A percentile compares a stretch with the other conserved stretches of the same genome.
phyloP scores from a whole-genome alignment of 2,329 filamentous ascomycete species.

The Colletotrichum coccodes region DNA sequence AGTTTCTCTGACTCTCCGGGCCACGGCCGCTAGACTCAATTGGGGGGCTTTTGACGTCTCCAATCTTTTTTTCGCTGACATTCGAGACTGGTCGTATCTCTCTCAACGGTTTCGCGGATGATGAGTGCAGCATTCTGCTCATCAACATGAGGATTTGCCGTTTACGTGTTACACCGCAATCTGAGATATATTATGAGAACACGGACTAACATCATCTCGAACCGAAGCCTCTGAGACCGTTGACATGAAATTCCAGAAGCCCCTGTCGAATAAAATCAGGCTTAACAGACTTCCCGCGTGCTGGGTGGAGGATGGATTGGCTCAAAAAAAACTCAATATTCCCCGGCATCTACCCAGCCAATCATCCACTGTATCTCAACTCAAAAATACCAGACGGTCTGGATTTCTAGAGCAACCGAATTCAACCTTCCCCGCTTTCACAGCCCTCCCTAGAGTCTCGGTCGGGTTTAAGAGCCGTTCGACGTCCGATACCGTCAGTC shows the following conservation, averaged over 20 bases:
- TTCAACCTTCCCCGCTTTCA: slow-evolving; percentile 9
- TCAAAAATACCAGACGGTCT: slow-evolving; percentile 24
- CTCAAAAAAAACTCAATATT: slow-evolving; percentile 7
- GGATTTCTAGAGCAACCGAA: slow-evolving; percentile 7
- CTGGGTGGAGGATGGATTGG: not conserved
- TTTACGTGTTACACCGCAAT: not conserved
- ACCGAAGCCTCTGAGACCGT: too few relatives aligned
- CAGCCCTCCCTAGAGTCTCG: slow-evolving; percentile 4
- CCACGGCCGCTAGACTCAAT: slow-evolving; percentile 8
- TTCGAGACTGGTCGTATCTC: not conserved
- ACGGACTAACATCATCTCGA: not conserved
- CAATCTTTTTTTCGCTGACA: not conserved
- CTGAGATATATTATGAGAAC: too few relatives aligned
- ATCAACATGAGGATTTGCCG: too few relatives aligned
- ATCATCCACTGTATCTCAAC: not conserved
- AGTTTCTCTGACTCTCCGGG: slow-evolving; percentile 11
- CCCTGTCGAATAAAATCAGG: not conserved
- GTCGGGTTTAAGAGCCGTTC: slow-evolving; percentile 7
- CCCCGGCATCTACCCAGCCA: slow-evolving; percentile 14
- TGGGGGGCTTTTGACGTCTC: slow-evolving; percentile 4
- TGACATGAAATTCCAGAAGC: not conserved
- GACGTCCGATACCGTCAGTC: slow-evolving; percentile 10
- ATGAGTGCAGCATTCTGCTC: not conserved
- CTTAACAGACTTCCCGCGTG: not conserved
- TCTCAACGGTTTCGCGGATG: not conserved